Conservation (phyloP, 1,284 basidiomycete genomes). For the Exobasidium cylindrosporum region DNA sequence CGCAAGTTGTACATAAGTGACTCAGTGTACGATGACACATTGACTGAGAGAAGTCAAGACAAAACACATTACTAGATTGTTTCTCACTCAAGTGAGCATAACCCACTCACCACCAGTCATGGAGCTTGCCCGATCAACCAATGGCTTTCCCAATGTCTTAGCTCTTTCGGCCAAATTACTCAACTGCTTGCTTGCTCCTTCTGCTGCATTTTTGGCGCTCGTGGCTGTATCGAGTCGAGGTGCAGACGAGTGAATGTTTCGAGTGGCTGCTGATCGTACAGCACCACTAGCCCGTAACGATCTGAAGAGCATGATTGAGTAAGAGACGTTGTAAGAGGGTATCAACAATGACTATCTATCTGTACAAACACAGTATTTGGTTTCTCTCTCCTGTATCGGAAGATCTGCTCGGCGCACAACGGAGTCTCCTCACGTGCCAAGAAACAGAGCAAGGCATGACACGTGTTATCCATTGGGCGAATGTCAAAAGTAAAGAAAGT, state of each 20-base stretch:
- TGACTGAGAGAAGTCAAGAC: constrained; percentile 11
- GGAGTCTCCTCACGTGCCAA: neutral
- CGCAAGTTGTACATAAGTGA: constrained; percentile 56
- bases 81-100: neutral
- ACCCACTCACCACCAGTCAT: constrained; percentile 40
- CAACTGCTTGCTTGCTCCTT: constrained; percentile 22
- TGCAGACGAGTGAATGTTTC: neutral
- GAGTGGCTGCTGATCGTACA: neutral
- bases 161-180: constrained; percentile 36
- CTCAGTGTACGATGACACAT: constrained; percentile 26
- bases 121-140: constrained; percentile 33
- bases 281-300: neutral
- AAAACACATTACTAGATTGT: neutral
- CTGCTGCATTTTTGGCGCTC: constrained; percentile 8
- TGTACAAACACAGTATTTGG: too few species aligned
- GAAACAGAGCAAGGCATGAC: too few species aligned
- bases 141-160: constrained; percentile 41
- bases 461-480: too few species aligned
- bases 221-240: neutral
- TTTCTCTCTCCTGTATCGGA: too few species aligned
- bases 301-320: constrained; percentile 3
- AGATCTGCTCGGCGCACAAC: neutral
- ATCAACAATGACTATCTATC: too few species aligned
- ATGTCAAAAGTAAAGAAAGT: too few species aligned
- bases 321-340: neutral